Percentiles rank a stretch among this genome's conserved stretches.
Conservation (phyloP, 1,284 basidiomycete genomes). For the Takashimella koratensis region DNA sequence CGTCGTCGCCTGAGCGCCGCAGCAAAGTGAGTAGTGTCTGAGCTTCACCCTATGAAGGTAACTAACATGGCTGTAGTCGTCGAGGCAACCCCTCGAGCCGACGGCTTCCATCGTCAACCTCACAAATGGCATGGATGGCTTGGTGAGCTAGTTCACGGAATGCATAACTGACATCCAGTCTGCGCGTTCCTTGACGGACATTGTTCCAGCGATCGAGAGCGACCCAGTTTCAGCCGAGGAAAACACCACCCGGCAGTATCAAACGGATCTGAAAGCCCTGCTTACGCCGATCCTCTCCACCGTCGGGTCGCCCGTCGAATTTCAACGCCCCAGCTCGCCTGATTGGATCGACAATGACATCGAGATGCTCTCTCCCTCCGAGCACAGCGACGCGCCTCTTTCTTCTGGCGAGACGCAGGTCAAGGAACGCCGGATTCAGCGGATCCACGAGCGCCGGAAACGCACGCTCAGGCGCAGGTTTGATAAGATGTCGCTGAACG, state of each 20-base stretch:
- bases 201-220: too few relatives aligned
- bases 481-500: not conserved
- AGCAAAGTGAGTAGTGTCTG: not conserved
- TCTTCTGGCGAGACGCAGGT: not conserved
- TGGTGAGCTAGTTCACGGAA: not conserved
- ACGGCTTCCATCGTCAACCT: not conserved
- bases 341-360: not conserved
- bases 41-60: too few relatives aligned
- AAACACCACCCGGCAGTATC: too few relatives aligned
- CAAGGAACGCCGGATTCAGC: not conserved
- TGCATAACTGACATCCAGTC: not conserved
- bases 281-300: not conserved
- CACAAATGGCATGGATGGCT: not conserved
- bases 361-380: not conserved
- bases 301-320: not conserved
- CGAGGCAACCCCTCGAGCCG: not conserved
- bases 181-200: not conserved
- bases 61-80: not conserved
- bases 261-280: not conserved
- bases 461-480: not conserved
- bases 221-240: too few relatives aligned
- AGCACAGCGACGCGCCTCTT: not conserved
- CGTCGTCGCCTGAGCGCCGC: not conserved
- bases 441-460: not conserved
- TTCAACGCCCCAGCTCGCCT: not conserved